Conservation (phyloP, 2,329 filamentous ascomycete genomes). For the Fusarium circinatum region DNA sequence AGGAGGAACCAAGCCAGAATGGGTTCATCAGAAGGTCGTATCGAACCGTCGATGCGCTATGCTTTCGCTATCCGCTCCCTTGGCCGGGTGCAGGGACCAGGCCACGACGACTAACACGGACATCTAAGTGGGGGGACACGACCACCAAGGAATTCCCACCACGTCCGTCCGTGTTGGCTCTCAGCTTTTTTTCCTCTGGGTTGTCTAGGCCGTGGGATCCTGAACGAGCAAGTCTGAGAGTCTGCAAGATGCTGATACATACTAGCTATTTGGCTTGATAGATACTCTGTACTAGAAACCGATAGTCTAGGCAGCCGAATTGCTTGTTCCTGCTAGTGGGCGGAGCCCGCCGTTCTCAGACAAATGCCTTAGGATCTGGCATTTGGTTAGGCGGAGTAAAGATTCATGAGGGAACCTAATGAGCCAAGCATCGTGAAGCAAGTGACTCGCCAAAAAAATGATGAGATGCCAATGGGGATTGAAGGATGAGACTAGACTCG, state of each 20-base stretch:
- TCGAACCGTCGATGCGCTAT: constrained; percentile 20
- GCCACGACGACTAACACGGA: constrained; percentile 16
- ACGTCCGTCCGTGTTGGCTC: background rate
- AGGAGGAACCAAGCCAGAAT: constrained; percentile 29
- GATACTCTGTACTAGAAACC: background rate
- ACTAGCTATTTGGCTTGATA: constrained; percentile 4
- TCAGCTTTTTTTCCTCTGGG: background rate
- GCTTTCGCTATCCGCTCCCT: constrained; percentile 16
- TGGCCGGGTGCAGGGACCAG: constrained; percentile 32
- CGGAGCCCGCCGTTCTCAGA: background rate
- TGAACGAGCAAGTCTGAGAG: background rate
- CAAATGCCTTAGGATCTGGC: constrained; percentile 1
- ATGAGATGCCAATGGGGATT: constrained; percentile 7
- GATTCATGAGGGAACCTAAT: background rate
- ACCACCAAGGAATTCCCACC: background rate
- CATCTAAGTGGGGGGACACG: constrained; percentile 9
- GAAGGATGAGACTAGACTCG: constrained; percentile 23
- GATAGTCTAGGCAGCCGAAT: constrained; percentile 14
- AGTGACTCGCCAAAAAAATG: constrained; percentile 1
- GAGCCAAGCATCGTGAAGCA: background rate
- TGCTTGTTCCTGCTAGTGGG: background rate
- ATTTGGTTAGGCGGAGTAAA: constrained; percentile 2
- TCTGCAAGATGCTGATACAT: background rate
- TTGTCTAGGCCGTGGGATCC: background rate
- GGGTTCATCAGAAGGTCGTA: constrained; percentile 21